Evolutionary conservation across 73 alveolate species (phyloP).

Genomic region (Paramecium octaurelia): DNA sequence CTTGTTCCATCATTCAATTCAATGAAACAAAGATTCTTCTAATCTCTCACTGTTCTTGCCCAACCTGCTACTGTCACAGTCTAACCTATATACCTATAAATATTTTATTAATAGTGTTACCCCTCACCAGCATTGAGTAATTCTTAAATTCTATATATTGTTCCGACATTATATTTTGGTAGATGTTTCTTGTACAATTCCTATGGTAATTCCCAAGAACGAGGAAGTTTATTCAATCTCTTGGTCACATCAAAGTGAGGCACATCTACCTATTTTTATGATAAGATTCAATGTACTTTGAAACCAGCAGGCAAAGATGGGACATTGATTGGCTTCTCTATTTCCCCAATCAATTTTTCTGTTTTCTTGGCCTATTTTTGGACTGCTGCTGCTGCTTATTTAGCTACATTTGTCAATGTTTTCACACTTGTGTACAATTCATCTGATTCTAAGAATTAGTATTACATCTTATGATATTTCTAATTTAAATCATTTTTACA

Average conservation of each 20-base stretch:
- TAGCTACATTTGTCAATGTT: not conserved
- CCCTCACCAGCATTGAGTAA: slow-evolving; percentile 29
- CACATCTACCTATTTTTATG: not conserved
- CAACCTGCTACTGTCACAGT: slow-evolving; percentile 93
- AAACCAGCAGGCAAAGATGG: slow-evolving; percentile 44
- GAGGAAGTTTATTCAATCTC: slow-evolving; percentile 47
- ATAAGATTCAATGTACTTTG: not conserved
- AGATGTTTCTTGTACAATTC: slow-evolving; percentile 17
- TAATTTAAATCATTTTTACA: not conserved
- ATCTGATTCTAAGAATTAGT: slow-evolving; percentile 55
- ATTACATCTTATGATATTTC: slow-evolving; percentile 43
- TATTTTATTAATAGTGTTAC: not conserved
- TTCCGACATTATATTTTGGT: slow-evolving; percentile 51
- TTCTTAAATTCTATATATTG: slow-evolving; percentile 24
- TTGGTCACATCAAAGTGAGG: not conserved
- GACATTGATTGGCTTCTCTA: slow-evolving; percentile 37
- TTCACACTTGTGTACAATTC: slow-evolving; percentile 51
- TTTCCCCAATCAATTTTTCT: slow-evolving; percentile 19
- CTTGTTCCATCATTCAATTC: slow-evolving; percentile 96
- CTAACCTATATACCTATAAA: slow-evolving; percentile 68
- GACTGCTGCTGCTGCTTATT: not conserved
- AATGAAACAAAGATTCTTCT: slow-evolving; percentile 87
- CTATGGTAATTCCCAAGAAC: slow-evolving; percentile 15
- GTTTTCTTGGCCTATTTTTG: slow-evolving; percentile 16
- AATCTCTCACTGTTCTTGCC: slow-evolving; percentile 91